phyloP scores from a whole-genome alignment of 1,284 basidiomycete genomes.

The Agroathelia rolfsii region DNA sequence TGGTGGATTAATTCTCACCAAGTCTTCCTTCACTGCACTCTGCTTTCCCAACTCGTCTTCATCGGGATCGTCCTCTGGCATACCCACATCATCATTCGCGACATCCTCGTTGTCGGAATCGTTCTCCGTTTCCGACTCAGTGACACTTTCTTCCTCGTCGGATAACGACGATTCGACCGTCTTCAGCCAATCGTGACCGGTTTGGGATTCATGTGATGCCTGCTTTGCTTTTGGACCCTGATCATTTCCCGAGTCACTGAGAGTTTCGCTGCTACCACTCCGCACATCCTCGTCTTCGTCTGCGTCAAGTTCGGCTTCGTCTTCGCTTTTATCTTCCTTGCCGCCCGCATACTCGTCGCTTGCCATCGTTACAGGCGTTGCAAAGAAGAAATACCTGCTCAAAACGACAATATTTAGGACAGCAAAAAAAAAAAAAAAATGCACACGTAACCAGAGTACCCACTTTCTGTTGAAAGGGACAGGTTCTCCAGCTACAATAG shows the following conservation, averaged over 20 bases:
- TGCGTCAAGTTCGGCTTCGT: conserved; percentile 30
- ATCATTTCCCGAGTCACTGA: too few species aligned
- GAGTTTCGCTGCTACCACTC: too few species aligned
- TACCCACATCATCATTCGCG: conserved; percentile 19
- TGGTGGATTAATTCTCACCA: too few species aligned
- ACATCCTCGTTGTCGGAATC: conserved; percentile 62
- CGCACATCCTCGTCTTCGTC: conserved; percentile 21
- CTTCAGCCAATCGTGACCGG: conserved; percentile 66
- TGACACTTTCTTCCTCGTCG: conserved; percentile 21
- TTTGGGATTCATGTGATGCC: too few species aligned
- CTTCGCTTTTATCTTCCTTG: conserved; percentile 25
- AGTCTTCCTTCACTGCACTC: conserved; percentile 14
- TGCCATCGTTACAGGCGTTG: conserved; percentile 33
- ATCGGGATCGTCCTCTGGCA: conserved; percentile 24
- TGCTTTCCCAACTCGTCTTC: conserved; percentile 37
- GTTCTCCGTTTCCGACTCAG: conserved; percentile 50
- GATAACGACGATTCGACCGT: conserved; percentile 22
- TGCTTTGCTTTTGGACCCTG: too few species aligned
- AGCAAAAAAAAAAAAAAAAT: conserved; percentile 1
- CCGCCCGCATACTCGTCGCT: conserved; percentile 22
- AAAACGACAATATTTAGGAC: conserved; percentile 1
- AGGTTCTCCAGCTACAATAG: conserved; percentile 44
- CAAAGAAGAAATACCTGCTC: conserved; percentile 66
- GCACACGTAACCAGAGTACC: conserved; percentile 8
- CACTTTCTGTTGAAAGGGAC: conserved; percentile 65